phyloP scores from a whole-genome alignment of 2,329 filamentous ascomycete genomes.

The Fusarium keratoplasticum region DNA sequence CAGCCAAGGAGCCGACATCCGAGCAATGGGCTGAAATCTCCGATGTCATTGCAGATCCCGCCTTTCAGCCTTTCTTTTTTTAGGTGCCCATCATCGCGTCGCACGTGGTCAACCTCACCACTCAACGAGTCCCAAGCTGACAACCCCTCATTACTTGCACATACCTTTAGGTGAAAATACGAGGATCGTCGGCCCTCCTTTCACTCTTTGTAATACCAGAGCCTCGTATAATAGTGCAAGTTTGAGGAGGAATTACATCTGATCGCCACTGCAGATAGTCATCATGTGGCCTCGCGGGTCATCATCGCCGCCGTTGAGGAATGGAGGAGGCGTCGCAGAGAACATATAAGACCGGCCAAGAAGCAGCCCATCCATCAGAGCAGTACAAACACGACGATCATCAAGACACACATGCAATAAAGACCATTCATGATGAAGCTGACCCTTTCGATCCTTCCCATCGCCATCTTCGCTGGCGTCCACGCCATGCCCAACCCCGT shows the following conservation, averaged over 20 bases:
- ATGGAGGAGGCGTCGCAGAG: neutral
- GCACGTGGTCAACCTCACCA: neutral
- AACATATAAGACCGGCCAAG: neutral
- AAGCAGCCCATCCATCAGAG: neutral
- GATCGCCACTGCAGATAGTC: neutral
- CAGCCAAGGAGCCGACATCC: constrained; percentile 1
- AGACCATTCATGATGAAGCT: constrained; percentile 35
- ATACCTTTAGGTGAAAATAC: neutral
- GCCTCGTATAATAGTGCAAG: neutral
- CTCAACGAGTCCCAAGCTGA: neutral
- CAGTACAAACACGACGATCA: neutral
- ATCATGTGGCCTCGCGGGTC: constrained; percentile 8
- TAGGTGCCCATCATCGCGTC: neutral
- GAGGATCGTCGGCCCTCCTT: constrained; percentile 5
- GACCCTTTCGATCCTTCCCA: constrained; percentile 5
- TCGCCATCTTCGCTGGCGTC: constrained; percentile 15
- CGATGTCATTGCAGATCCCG: neutral
- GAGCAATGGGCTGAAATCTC: neutral
- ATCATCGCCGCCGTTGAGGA: constrained; percentile 16
- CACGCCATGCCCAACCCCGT: constrained; percentile 14
- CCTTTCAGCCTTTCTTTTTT: neutral
- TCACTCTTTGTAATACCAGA: neutral
- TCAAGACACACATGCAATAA: neutral
- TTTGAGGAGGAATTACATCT: neutral
- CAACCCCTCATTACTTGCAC: constrained; percentile 1